Evolutionary conservation across 495 filamentous ascomycete species (phyloP).

Genomic region (Tuber calosporum): DNA sequence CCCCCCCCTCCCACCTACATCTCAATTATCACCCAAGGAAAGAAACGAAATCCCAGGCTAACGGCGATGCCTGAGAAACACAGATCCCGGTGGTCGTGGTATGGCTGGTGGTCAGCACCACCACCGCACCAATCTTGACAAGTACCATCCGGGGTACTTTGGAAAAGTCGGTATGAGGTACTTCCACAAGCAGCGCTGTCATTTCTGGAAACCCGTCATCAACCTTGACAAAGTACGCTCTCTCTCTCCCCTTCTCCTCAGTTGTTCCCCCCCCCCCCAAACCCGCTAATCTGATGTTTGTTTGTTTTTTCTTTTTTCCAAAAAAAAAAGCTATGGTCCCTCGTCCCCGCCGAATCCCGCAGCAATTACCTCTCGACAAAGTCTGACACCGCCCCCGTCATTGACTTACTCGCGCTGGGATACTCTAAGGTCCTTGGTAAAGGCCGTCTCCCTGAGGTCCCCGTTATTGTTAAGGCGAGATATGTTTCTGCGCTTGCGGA

Average conservation of each 20-base stretch:
- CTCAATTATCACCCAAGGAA: conserved; percentile 6
- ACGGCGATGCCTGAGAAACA: conserved; percentile 10
- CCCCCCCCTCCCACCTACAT: neutral
- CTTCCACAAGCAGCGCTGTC: conserved; percentile 82
- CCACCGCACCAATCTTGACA: conserved; percentile 89
- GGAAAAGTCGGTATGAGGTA: conserved; percentile 97
- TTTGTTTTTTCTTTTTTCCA: conserved; percentile 12
- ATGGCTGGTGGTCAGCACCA: conserved; percentile 96
- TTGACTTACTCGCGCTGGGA: conserved; percentile 84
- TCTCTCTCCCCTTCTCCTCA: neutral
- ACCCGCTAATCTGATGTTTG: conserved; percentile 6
- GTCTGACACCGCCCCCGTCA: conserved; percentile 76
- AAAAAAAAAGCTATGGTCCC: conserved; percentile 58
- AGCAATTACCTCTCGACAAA: conserved; percentile 58
- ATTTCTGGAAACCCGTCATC: conserved; percentile 88
- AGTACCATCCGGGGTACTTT: conserved; percentile 95
- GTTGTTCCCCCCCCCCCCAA: neutral
- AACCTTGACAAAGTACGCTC: conserved; percentile 77
- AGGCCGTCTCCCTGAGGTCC: conserved; percentile 77
- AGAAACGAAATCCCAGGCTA: conserved; percentile 7
- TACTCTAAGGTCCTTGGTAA: conserved; percentile 93
- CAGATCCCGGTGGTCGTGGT: conserved; percentile 43
- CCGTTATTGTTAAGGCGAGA: conserved; percentile 78
- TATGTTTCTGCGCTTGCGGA: conserved; percentile 84
- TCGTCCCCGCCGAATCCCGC: conserved; percentile 64